Percentiles rank a stretch among this genome's conserved stretches.
phyloP scores from a whole-genome alignment of 371 early-diverging fungal genomes.

The Phascolomyces articulosus region DNA sequence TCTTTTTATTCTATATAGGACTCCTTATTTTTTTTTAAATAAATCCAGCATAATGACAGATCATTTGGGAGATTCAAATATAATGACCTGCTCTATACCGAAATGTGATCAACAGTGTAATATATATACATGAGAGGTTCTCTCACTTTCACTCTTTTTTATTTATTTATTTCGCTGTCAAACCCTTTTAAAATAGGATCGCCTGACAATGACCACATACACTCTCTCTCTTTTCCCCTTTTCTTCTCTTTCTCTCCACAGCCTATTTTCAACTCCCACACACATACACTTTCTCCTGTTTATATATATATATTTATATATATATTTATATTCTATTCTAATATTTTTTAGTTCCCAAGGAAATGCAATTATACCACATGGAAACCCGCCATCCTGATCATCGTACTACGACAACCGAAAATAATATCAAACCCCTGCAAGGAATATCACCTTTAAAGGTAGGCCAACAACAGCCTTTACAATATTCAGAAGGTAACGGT shows the following conservation, averaged over 20 bases:
- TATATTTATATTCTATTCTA: too few relatives aligned
- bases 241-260: not conserved
- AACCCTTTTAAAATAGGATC: not conserved
- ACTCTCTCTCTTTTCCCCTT: not conserved
- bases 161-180: not conserved
- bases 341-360: not conserved
- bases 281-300: too few relatives aligned
- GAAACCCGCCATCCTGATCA: not conserved
- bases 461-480: slow-evolving; percentile 4
- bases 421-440: not conserved
- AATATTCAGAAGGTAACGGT: not conserved
- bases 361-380: slow-evolving; percentile 1
- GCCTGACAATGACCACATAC: not conserved
- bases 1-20: too few relatives aligned
- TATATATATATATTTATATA: too few relatives aligned
- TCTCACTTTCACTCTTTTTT: too few relatives aligned
- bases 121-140: too few relatives aligned
- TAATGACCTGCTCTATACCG: not conserved
- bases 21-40: not conserved
- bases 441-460: slow-evolving; percentile 4
- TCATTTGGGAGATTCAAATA: not conserved
- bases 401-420: not conserved
- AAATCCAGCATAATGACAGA: not conserved
- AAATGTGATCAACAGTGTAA: not conserved
- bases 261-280: not conserved